Percentiles rank a stretch among this genome's conserved stretches.
phyloP scores from a whole-genome alignment of 2,329 filamentous ascomycete genomes.

The Trichoderma sp. region DNA sequence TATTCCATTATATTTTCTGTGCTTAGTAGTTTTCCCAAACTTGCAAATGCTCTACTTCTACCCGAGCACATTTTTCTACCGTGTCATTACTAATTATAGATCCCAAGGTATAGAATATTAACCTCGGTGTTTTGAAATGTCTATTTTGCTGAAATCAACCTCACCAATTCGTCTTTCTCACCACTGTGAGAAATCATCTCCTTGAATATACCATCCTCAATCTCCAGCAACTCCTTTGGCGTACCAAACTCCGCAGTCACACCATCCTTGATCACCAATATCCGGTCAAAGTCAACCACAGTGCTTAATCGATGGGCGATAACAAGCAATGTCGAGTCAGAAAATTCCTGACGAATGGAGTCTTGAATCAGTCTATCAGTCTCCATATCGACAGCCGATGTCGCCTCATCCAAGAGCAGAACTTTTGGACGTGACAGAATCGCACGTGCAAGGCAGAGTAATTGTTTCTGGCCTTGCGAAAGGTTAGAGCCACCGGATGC shows the following conservation, averaged over 20 bases:
- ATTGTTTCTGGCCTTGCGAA: slow-evolving; percentile 67
- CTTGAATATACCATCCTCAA: slow-evolving; percentile 47
- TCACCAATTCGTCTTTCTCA: slow-evolving; percentile 13
- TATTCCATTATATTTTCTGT: neutral
- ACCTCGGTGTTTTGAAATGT: neutral
- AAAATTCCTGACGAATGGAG: slow-evolving; percentile 64
- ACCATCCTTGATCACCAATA: slow-evolving; percentile 64
- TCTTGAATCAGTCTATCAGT: slow-evolving; percentile 68
- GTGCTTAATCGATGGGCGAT: slow-evolving; percentile 69
- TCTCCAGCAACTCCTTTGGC: slow-evolving; percentile 54
- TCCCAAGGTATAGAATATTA: neutral
- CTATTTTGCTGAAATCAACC: neutral
- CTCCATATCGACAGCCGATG: slow-evolving; percentile 66
- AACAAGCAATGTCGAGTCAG: slow-evolving; percentile 61
- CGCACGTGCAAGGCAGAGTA: slow-evolving; percentile 52
- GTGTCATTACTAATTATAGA: neutral
- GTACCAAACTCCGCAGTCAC: slow-evolving; percentile 60
- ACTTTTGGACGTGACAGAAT: slow-evolving; percentile 63
- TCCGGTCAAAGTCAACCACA: slow-evolving; percentile 67
- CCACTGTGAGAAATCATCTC: slow-evolving; percentile 39
- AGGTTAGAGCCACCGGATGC: slow-evolving; percentile 66
- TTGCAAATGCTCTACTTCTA: neutral
- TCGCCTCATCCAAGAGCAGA: slow-evolving; percentile 72
- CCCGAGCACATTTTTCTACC: neutral
- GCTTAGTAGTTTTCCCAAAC: neutral